Evolutionary conservation across 176 grass and related monocot genomes (phyloP).

Genomic region (Musa itinerans): DNA sequence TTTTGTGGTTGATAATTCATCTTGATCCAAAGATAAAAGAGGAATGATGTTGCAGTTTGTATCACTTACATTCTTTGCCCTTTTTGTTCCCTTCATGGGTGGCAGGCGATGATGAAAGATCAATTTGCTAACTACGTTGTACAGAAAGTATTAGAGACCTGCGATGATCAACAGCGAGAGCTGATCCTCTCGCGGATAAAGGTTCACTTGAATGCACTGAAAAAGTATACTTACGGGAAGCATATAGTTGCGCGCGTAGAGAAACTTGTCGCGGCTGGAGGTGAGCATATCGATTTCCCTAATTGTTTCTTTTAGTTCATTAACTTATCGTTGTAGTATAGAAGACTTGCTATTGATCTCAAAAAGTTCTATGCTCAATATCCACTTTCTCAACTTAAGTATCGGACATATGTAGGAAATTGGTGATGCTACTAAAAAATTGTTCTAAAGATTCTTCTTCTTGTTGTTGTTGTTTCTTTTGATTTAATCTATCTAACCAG

Average conservation of each 20-base stretch:
- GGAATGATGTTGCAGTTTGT: too few species aligned
- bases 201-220: slow-evolving; percentile 28
- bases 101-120: slow-evolving; percentile 40
- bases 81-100: not conserved
- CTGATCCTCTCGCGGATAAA: slow-evolving; percentile 24
- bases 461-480: not conserved
- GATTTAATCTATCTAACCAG: not conserved
- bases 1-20: too few species aligned
- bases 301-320: not conserved
- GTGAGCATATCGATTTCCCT: slow-evolving; percentile 1
- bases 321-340: too few species aligned
- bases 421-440: too few species aligned
- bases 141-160: slow-evolving; percentile 30
- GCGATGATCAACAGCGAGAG: slow-evolving; percentile 27
- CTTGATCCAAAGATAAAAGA: too few species aligned
- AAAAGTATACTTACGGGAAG: slow-evolving; percentile 34
- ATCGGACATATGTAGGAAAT: too few species aligned
- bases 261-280: slow-evolving; percentile 28
- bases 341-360: too few species aligned
- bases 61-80: not conserved
- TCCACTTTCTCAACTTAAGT: too few species aligned
- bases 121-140: slow-evolving; percentile 31
- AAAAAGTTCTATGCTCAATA: too few species aligned
- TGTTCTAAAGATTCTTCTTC: too few species aligned
- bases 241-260: slow-evolving; percentile 25